Conservation (phyloP, 768 basidiomycete genomes). For the Pulveroboletus frians region DNA sequence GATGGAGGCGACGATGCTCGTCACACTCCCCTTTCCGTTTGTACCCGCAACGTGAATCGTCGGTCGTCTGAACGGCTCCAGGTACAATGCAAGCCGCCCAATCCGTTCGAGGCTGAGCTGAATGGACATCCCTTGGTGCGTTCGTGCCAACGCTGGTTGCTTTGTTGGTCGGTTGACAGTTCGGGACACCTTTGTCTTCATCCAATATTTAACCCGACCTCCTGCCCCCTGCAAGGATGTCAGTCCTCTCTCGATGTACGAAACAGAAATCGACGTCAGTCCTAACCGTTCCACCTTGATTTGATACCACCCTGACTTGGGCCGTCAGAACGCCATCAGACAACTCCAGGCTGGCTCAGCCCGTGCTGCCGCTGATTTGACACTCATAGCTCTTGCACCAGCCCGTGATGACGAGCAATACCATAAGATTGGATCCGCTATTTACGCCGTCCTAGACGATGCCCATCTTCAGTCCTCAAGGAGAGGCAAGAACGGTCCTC, state of each 20-base stretch:
- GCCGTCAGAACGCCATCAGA: conserved; percentile 15
- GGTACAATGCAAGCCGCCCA: conserved; percentile 41
- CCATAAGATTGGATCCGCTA: conserved; percentile 13
- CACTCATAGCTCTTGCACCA: conserved; percentile 17
- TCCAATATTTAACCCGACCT: background rate
- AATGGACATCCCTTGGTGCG: conserved; percentile 47
- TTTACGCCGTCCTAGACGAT: conserved; percentile 19
- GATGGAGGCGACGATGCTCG: conserved; percentile 76
- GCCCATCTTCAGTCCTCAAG: conserved; percentile 15
- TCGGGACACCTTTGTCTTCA: background rate
- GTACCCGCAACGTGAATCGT: conserved; percentile 92
- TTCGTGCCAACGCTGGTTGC: background rate
- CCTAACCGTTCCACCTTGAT: too few species aligned
- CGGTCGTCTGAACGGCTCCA: conserved; percentile 67
- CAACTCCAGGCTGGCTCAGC: conserved; percentile 22
- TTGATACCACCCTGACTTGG: background rate
- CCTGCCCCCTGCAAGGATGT: background rate
- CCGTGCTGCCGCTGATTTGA: conserved; percentile 14
- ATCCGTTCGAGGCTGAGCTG: conserved; percentile 65
- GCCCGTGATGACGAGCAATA: conserved; percentile 18
- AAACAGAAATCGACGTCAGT: conserved; percentile 18
- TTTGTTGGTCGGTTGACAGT: background rate
- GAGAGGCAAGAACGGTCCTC: conserved; percentile 6
- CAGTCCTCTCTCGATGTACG: conserved; percentile 9
- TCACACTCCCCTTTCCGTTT: conserved; percentile 95